A percentile compares a stretch with the other conserved stretches of the same genome.
These are phyloP conservation scores for Picea sitchensis DNA, from an alignment of 75 land plant genomes.

Conservation along the genomic window DNA sequence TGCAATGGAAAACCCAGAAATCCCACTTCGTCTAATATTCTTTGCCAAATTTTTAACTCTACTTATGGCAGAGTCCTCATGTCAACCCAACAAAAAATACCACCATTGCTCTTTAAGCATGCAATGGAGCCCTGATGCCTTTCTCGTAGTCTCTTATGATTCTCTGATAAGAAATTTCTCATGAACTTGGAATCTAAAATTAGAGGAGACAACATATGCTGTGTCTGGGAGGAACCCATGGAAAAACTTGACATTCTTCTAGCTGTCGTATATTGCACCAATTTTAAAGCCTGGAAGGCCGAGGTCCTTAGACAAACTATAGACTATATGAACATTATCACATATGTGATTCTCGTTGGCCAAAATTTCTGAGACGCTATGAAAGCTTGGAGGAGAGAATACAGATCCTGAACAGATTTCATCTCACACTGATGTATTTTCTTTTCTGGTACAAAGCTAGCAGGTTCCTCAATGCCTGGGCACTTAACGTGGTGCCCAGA, in stretches of 20 bases:
- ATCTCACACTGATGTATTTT: slow-evolving; percentile 47
- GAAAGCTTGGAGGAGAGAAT: slow-evolving; percentile 20
- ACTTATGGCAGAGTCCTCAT: slow-evolving; percentile 38
- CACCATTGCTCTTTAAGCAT: slow-evolving; percentile 34
- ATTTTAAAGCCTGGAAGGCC: slow-evolving; percentile 63
- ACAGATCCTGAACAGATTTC: slow-evolving; percentile 60
- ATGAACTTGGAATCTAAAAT: slow-evolving; percentile 40
- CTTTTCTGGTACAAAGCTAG: slow-evolving; percentile 31
- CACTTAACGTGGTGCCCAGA: slow-evolving; percentile 27
- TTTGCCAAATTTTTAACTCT: slow-evolving; percentile 41
- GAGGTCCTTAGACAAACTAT: slow-evolving; percentile 67
- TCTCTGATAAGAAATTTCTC: slow-evolving; percentile 23
- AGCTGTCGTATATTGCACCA: slow-evolving; percentile 41
- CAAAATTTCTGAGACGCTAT: slow-evolving; percentile 40
- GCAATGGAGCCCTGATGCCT: slow-evolving; percentile 18
- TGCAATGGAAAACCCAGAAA: slow-evolving; percentile 51
- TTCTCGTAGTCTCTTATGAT: slow-evolving; percentile 29
- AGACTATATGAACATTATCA: slow-evolving; percentile 20
- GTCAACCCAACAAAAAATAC: slow-evolving; percentile 54
- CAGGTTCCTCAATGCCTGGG: slow-evolving; percentile 15
- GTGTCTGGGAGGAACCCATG: slow-evolving; percentile 44
- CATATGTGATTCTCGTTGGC: not conserved
- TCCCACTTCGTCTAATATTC: slow-evolving; percentile 27
- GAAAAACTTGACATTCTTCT: slow-evolving; percentile 48
- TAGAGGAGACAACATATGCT: slow-evolving; percentile 29